A percentile compares a stretch with the other conserved stretches of the same genome.
phyloP scores from a whole-genome alignment of 1,139 yeast genomes.

The Diutina neorugosa region DNA sequence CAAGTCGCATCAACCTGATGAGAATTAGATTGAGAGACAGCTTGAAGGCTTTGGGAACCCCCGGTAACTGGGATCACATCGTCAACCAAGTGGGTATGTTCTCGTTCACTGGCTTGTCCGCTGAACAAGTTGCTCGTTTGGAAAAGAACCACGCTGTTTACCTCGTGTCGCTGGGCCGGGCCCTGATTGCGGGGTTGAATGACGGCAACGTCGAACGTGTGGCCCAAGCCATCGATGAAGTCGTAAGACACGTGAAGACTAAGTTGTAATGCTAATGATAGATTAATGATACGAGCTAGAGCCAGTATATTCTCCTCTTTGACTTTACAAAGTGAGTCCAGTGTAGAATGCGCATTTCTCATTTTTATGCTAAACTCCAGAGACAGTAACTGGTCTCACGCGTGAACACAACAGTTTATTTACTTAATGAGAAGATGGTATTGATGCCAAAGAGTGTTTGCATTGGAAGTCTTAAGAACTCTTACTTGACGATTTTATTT shows the following conservation, averaged over 20 bases:
- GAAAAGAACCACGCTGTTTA: constrained; percentile 73
- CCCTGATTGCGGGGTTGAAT: constrained; percentile 89
- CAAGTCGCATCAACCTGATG: constrained; percentile 72
- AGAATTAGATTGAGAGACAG: constrained; percentile 52
- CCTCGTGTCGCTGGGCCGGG: constrained; percentile 76
- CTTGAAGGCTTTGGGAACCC: constrained; percentile 45
- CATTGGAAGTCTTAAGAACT: too few species aligned
- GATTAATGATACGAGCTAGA: background rate
- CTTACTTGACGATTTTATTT: too few species aligned
- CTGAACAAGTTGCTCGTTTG: constrained; percentile 70
- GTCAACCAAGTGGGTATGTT: constrained; percentile 94
- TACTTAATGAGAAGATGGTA: too few species aligned
- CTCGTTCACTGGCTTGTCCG: constrained; percentile 77
- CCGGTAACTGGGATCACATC: constrained; percentile 90
- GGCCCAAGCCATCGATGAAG: constrained; percentile 75
- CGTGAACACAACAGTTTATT: too few species aligned
- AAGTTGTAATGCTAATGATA: constrained; percentile 14
- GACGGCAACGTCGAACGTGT: constrained; percentile 67
- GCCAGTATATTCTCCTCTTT: background rate
- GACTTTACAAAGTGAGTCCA: too few species aligned
- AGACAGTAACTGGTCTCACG: too few species aligned
- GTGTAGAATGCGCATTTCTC: too few species aligned
- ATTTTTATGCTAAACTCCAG: too few species aligned
- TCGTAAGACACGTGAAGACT: constrained; percentile 35
- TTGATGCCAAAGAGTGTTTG: too few species aligned